phyloP scores from a whole-genome alignment of 345 rosid genomes.

The Camelina sativa region DNA sequence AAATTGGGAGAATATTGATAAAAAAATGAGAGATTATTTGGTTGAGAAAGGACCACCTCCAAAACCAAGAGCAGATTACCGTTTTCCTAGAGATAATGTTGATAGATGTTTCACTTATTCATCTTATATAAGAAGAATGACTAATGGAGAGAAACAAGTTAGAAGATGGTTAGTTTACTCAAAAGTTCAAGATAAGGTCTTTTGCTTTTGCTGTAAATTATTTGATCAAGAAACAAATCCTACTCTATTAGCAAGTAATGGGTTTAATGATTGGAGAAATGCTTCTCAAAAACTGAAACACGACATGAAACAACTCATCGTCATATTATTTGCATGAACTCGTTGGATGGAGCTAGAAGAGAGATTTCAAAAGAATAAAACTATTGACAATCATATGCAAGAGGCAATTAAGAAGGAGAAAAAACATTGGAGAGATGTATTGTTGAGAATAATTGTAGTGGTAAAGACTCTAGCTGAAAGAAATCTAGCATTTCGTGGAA shows the following conservation, averaged over 20 bases:
- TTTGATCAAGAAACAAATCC: neutral
- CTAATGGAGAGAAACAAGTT: neutral
- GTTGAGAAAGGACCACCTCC: too few species aligned
- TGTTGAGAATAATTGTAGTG: neutral
- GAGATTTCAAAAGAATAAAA: neutral
- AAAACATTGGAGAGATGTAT: neutral
- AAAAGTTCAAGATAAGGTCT: too few species aligned
- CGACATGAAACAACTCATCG: neutral
- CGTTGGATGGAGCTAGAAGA: neutral
- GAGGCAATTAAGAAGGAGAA: neutral
- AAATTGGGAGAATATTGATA: too few species aligned
- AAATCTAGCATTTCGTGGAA: neutral
- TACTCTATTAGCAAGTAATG: neutral
- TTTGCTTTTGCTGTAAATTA: too few species aligned
- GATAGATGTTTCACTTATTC: neutral
- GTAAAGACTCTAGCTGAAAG: too few species aligned
- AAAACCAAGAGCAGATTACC: too few species aligned
- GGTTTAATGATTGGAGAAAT: neutral
- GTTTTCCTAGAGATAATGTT: too few species aligned
- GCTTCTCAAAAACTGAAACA: neutral
- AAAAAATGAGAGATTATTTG: too few species aligned
- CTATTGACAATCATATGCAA: neutral
- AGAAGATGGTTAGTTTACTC: too few species aligned
- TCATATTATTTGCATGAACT: neutral
- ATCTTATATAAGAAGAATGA: too few species aligned